Evolutionary conservation across 371 early-diverging fungal species (phyloP), one percentile per base, ranked within the genome.

Genomic region (Haplosporangium sp.): DNA sequence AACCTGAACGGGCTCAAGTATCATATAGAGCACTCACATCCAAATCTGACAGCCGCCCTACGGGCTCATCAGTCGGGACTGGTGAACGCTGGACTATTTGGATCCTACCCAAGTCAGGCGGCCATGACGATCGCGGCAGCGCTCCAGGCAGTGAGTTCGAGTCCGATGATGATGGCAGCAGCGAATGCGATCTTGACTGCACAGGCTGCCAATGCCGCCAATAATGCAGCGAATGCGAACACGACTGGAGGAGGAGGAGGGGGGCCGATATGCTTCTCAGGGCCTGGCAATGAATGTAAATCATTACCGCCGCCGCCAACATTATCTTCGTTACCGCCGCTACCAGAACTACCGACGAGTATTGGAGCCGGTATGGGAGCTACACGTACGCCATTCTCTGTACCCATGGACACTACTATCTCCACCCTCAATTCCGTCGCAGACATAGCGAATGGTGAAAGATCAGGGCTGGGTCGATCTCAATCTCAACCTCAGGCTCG

Each of bases 1-100:
- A 98, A 98, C 84, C 82, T 94, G 69, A 97, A 96, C 69, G 99
- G 99, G 6, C 87, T 98, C 60, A 95, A 95, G 77, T 96, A 96
- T 74, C 96, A 96, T 71, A 88, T 95, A 59, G 88, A 91, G 71
- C 93, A 94, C 62, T 85, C 86, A 12, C 94, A 94, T 47, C 68
- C 72, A 11, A 62, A 67, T 37, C 36, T 73, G 36, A 67, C 62
- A 8, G 68, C 59, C 12, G 68, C 68, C 4, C 55, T 72, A 43
- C 47, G 66, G 14, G 73, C 73, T 1, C 73, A 72, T 37, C 73
- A 72, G 13, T 72, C 73, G 5, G 66, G 66, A 20, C n/a, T 72
- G 47, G 59, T 65, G 50, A 72, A 66, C 57, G 61, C 65, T 10
- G 50, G 50, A 23, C 57, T 70, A 20, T 72, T 65, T 51, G 62